Base-by-base conservation (phyloP, 139 green algal species). In the Diplosphaera chodatii region DNA sequence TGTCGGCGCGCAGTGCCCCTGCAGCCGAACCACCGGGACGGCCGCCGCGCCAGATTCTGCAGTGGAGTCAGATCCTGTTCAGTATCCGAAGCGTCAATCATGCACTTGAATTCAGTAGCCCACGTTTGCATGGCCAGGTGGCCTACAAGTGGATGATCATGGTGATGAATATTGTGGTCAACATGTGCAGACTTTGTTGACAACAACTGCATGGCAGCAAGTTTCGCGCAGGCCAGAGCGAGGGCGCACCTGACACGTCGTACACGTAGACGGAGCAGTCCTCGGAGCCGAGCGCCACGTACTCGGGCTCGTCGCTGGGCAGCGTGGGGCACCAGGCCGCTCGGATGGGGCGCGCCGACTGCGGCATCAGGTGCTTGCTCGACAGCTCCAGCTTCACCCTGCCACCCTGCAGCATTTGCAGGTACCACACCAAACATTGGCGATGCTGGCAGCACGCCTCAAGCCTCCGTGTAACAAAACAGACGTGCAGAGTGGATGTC, bases 211-310 rank as follows among this genome's bases (percentile, higher is more conserved):
- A n/a, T n/a, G n/a, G n/a, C n/a, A n/a, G n/a, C n/a, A n/a, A n/a
- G n/a, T n/a, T n/a, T n/a, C n/a, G n/a, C n/a, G n/a, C n/a, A n/a
- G n/a, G n/a, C n/a, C n/a, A n/a, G n/a, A n/a, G n/a, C n/a, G n/a
- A n/a, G n/a, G n/a, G n/a, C n/a, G n/a, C 48, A 59, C 48, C 48
- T 59, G 64, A 40, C 20, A 82, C 64, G 62, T 82, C 72, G 69
- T 82, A 82, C n/a, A 82, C 67, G 65, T 82, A 76, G 4, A 82
- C 77, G 62, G 63, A 55, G 21, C 71, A 68, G n/a, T 82, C 70
- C 29, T 82, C 77, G 21, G 71, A 67, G 29, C 77, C 77, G 62
- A 77, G 74, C n/a, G 71, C 72, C 27, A 82, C 74, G 63, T 66
- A 74, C 69, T 82, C 69, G 21, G 77, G 71, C 41, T 78, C 70